Base-by-base conservation (phyloP, 2,329 filamentous ascomycete species). In the Pseudocercospora fuligena region DNA sequence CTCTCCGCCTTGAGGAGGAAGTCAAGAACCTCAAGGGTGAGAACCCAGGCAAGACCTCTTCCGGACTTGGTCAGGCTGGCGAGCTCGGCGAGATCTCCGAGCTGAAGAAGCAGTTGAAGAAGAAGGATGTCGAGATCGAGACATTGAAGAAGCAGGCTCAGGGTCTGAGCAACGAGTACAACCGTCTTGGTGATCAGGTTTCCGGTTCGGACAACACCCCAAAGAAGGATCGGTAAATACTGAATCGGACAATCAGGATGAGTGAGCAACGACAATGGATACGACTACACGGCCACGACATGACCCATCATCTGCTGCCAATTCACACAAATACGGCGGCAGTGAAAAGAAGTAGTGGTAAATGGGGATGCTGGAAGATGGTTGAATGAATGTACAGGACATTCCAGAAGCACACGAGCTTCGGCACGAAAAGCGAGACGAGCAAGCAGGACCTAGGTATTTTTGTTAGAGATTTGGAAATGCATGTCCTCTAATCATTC, bases 131-230 rank as follows among this genome's bases (percentile, higher is more conserved):
- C 72, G 93, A 98, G 76, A 88, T 97, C 73, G 88, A 91, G 81
- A 92, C 88, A 65, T 84, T 98, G 74, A 97, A 96, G 90, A 97
- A 96, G 86, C 95, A 99, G 87, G 88, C 89, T 69, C 88, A 92
- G 78, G 92, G 92, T 60, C 86, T 98, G 67, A 89, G 89, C 79
- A 87, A 89, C 78, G 94, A 96, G 84, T 98, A 97, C 82, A 88
- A 92, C 78, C 88, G 90, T 73, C 85, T 98, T 74, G 89, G 92
- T 70, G 94, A 98, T 77, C 89, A 95, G 84, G 90, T 94, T 73
- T 86, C 89, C 66, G 82, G 84, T 66, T 85, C 87, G 69, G 81
- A 84, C 65, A 76, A 77, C 61, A 81, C 78, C 43, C 81, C 83
- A 63, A 88, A 87, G 82, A 88, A 88, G 80, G 82, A 84, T 73